These are phyloP conservation scores for Scheffersomyces lignicola DNA, from an alignment of 1,139 yeast species.

Conservation along the genomic window DNA sequence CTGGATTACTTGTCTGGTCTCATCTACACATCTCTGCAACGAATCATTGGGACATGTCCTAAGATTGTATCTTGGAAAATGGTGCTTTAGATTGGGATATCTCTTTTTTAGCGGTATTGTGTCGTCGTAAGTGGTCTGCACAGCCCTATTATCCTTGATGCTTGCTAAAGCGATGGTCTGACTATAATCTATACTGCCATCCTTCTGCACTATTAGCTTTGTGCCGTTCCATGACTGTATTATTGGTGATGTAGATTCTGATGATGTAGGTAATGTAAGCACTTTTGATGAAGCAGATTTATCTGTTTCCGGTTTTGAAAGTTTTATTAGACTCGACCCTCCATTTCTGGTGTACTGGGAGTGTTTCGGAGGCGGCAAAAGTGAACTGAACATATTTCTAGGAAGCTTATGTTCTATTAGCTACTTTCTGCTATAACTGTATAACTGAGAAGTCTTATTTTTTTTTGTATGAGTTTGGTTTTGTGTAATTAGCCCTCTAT, in stretches of 20 bases:
- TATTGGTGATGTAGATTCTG: not conserved
- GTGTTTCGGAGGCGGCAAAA: constrained; percentile 31
- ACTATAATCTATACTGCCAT: constrained; percentile 30
- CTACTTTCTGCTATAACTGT: not conserved
- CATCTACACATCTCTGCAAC: constrained; percentile 24
- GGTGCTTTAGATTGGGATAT: constrained; percentile 41
- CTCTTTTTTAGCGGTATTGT: constrained; percentile 42
- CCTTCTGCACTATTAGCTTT: constrained; percentile 24
- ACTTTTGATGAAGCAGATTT: constrained; percentile 2
- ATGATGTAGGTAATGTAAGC: not conserved
- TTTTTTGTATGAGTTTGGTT: no score
- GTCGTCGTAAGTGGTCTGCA: constrained; percentile 34
- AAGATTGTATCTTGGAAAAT: constrained; percentile 35
- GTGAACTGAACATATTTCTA: constrained; percentile 31
- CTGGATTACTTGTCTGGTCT: constrained; percentile 28
- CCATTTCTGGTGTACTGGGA: constrained; percentile 29
- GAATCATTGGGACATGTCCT: constrained; percentile 31
- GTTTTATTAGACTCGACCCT: constrained; percentile 44
- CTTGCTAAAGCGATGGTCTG: constrained; percentile 24
- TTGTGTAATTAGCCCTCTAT: no score
- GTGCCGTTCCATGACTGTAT: constrained; percentile 4
- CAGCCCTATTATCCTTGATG: constrained; percentile 6
- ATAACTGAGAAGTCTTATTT: no score
- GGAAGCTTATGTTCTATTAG: not conserved
- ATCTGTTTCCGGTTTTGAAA: constrained; percentile 30